phyloP scores from a whole-genome alignment of 768 basidiomycete species.

The Sporobolomyces roseus region DNA sequence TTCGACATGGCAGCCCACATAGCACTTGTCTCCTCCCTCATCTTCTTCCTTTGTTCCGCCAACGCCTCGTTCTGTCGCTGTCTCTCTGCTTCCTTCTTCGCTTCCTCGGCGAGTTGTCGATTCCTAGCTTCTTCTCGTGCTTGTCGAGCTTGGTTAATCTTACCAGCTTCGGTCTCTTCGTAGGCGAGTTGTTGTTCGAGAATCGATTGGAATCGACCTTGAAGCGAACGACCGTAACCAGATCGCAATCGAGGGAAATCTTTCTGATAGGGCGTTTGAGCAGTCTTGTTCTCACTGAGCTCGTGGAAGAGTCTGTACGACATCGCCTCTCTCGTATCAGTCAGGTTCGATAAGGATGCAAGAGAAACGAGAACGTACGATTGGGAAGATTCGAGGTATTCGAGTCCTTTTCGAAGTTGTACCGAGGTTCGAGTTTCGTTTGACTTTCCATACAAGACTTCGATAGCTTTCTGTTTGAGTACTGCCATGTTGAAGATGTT shows the following conservation, averaged over 20 bases:
- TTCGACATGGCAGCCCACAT: slow-evolving; percentile 65
- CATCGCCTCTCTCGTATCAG: neutral
- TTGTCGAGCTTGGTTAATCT: slow-evolving; percentile 70
- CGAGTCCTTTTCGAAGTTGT: slow-evolving; percentile 72
- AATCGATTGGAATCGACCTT: slow-evolving; percentile 72
- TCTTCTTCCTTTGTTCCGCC: slow-evolving; percentile 70
- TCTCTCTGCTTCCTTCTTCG: slow-evolving; percentile 56
- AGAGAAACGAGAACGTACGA: slow-evolving; percentile 55
- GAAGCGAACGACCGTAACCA: slow-evolving; percentile 81
- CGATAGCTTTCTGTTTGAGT: slow-evolving; percentile 94
- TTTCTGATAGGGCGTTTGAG: slow-evolving; percentile 70
- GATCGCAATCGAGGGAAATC: slow-evolving; percentile 85
- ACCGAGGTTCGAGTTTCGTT: slow-evolving; percentile 72
- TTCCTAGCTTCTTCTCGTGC: slow-evolving; percentile 75
- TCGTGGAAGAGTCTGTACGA: slow-evolving; percentile 69
- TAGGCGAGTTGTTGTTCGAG: slow-evolving; percentile 41
- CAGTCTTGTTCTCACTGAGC: slow-evolving; percentile 67
- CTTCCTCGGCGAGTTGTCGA: slow-evolving; percentile 58
- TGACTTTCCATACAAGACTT: slow-evolving; percentile 71
- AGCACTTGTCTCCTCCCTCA: slow-evolving; percentile 64
- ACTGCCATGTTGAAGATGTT: slow-evolving; percentile 93
- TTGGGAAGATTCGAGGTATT: slow-evolving; percentile 78
- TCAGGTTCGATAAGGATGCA: neutral
- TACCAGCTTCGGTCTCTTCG: slow-evolving; percentile 47
- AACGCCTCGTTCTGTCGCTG: slow-evolving; percentile 69